phyloP scores from a whole-genome alignment of 352 stramenopile genomes.

The Phytophthora brassicae region DNA sequence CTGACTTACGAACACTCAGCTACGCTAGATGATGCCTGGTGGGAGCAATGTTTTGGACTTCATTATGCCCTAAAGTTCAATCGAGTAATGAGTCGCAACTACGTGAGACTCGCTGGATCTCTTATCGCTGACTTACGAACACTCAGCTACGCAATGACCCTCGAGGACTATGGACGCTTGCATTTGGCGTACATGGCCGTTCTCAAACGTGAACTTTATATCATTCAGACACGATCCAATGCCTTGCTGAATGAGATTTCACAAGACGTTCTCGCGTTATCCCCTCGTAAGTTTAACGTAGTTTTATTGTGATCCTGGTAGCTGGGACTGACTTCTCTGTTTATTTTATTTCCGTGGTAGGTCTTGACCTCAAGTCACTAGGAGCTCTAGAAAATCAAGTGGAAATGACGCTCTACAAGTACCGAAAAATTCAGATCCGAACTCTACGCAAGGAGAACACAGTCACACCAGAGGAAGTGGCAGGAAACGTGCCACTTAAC shows the following conservation, averaged over 20 bases:
- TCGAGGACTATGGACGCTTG: slow-evolving; percentile 63
- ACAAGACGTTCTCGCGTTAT: slow-evolving; percentile 45
- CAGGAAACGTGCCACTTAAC: slow-evolving; percentile 73
- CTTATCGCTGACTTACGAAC: slow-evolving; percentile 60
- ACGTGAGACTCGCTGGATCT: slow-evolving; percentile 56
- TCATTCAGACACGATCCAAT: slow-evolving; percentile 65
- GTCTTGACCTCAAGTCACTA: slow-evolving; percentile 51
- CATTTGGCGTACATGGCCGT: slow-evolving; percentile 65
- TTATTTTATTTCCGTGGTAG: slow-evolving; percentile 10
- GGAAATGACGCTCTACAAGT: slow-evolving; percentile 58
- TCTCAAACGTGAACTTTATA: slow-evolving; percentile 71
- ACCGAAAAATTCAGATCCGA: slow-evolving; percentile 55
- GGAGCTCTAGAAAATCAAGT: slow-evolving; percentile 55
- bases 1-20: slow-evolving; percentile 61
- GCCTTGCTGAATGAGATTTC: slow-evolving; percentile 68
- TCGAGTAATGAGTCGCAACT: slow-evolving; percentile 62
- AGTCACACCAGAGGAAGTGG: slow-evolving; percentile 57
- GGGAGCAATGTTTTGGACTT: slow-evolving; percentile 71
- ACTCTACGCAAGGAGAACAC: slow-evolving; percentile 46
- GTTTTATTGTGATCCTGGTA: neutral
- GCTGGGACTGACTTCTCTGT: too few species aligned
- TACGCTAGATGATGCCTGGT: slow-evolving; percentile 78
- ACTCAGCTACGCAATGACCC: slow-evolving; percentile 65
- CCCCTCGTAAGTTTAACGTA: slow-evolving; percentile 35
- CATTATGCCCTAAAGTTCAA: slow-evolving; percentile 61